A percentile compares a stretch with the other conserved stretches of the same genome.
Conservation (phyloP, 768 basidiomycete species). For the Lentinus brumalis region DNA sequence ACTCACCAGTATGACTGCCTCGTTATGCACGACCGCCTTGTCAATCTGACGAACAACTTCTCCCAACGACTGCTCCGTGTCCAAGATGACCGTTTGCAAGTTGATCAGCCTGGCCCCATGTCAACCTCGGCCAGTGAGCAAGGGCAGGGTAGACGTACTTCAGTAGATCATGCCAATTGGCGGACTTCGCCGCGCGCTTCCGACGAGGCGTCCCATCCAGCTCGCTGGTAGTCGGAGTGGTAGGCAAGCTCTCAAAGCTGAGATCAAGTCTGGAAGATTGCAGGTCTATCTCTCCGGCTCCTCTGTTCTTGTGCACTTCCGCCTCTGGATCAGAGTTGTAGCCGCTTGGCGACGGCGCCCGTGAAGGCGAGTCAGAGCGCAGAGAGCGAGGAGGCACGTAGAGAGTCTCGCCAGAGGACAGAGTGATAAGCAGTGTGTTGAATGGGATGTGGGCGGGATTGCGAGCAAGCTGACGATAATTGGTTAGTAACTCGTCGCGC, state of each 20-base stretch:
- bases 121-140: constrained; percentile 1
- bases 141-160: constrained; percentile 49
- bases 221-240: constrained; percentile 11
- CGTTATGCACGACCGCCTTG: constrained; percentile 28
- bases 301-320: constrained; percentile 46
- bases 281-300: constrained; percentile 24
- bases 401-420: constrained; percentile 62
- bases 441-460: constrained; percentile 57
- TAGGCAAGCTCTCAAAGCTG: constrained; percentile 4
- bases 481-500: not conserved
- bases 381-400: constrained; percentile 49
- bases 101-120: constrained; percentile 39
- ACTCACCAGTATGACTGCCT: constrained; percentile 26
- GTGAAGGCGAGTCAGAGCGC: constrained; percentile 32
- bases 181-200: constrained; percentile 35
- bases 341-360: constrained; percentile 62
- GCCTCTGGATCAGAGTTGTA: constrained; percentile 77
- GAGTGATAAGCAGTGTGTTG: constrained; percentile 70
- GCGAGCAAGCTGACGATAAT: constrained; percentile 36
- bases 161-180: constrained; percentile 68
- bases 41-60: constrained; percentile 37
- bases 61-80: constrained; percentile 38
- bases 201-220: constrained; percentile 2
- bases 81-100: constrained; percentile 41
- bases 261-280: constrained; percentile 11